These are phyloP conservation scores for Silene noctiflora DNA, from an alignment of 179 eudicot species.

Conservation along the genomic window DNA sequence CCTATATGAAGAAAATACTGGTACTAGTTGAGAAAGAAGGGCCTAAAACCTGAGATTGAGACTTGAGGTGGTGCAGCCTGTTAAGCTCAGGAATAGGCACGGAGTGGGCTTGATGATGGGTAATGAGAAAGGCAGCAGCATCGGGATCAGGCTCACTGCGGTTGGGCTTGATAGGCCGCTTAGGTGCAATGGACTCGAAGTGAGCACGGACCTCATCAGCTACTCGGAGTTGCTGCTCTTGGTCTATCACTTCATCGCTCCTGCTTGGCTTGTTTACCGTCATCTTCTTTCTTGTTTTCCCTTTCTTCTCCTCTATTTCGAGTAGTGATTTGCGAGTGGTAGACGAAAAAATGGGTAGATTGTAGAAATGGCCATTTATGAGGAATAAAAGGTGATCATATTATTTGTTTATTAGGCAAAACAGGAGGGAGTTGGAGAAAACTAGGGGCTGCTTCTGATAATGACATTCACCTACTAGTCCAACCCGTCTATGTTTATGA, in stretches of 20 bases:
- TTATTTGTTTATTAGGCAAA: slow-evolving; percentile 4
- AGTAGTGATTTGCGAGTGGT: too few species aligned
- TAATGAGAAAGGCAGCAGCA: slow-evolving; percentile 4
- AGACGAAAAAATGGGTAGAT: neutral
- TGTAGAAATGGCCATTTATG: neutral
- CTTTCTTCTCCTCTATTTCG: too few species aligned
- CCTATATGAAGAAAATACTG: too few species aligned
- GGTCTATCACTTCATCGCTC: slow-evolving; percentile 61
- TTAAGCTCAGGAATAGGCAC: slow-evolving; percentile 48
- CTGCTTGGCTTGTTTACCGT: slow-evolving; percentile 59
- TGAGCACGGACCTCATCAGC: slow-evolving; percentile 38
- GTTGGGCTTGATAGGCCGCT: slow-evolving; percentile 54
- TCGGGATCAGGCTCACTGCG: slow-evolving; percentile 62
- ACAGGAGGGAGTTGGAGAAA: slow-evolving; percentile 13
- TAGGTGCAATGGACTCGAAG: slow-evolving; percentile 51
- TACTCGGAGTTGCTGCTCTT: slow-evolving; percentile 42
- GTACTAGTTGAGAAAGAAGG: neutral
- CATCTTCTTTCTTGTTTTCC: neutral
- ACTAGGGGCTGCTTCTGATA: slow-evolving; percentile 14
- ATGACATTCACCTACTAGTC: slow-evolving; percentile 6
- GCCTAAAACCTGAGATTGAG: slow-evolving; percentile 32
- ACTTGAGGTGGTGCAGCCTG: slow-evolving; percentile 45
- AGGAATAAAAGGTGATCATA: neutral
- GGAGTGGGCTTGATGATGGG: slow-evolving; percentile 6
- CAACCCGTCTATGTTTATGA: too few species aligned